A percentile compares a stretch with the other conserved stretches of the same genome.
Conservation (phyloP, 1,284 basidiomycete species). For the Sporisorium sorghi region DNA sequence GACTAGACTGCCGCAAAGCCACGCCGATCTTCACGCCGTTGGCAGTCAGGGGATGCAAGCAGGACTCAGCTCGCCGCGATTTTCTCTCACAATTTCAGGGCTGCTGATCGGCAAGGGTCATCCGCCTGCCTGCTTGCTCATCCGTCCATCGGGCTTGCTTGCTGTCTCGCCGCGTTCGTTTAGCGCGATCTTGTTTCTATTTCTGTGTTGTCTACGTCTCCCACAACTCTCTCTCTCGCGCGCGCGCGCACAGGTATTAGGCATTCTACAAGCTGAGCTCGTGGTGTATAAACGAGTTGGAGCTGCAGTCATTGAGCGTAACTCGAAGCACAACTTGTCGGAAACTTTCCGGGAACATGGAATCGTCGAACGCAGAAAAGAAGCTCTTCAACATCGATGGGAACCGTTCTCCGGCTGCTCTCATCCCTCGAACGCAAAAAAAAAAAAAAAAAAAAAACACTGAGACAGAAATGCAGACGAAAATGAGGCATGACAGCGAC, state of each 20-base stretch:
- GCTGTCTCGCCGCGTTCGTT: neutral
- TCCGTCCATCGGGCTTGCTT: neutral
- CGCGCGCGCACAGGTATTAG: too few species aligned
- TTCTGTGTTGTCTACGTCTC: too few species aligned
- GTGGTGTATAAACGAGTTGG: neutral
- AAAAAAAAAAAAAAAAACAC: neutral
- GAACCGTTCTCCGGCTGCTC: too few species aligned
- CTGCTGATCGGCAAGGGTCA: slow-evolving; percentile 11
- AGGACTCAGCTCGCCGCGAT: neutral
- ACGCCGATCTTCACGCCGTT: neutral
- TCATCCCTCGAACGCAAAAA: too few species aligned
- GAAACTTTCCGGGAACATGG: neutral
- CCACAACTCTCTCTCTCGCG: too few species aligned
- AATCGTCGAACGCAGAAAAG: neutral
- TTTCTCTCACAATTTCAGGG: slow-evolving; percentile 1
- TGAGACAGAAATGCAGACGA: neutral
- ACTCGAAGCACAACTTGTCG: neutral
- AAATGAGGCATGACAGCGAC: neutral
- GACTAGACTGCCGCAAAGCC: neutral
- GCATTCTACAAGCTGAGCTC: slow-evolving; percentile 1
- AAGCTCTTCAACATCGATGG: slow-evolving; percentile 1
- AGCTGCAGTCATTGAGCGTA: neutral
- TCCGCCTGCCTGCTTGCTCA: neutral
- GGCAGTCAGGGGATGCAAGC: neutral
- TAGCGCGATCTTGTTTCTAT: slow-evolving; percentile 1